Evolutionary conservation across 306 rosid genomes (phyloP), one percentile per base, ranked within the genome.

Genomic region (Herpetospermum pedunculosum): DNA sequence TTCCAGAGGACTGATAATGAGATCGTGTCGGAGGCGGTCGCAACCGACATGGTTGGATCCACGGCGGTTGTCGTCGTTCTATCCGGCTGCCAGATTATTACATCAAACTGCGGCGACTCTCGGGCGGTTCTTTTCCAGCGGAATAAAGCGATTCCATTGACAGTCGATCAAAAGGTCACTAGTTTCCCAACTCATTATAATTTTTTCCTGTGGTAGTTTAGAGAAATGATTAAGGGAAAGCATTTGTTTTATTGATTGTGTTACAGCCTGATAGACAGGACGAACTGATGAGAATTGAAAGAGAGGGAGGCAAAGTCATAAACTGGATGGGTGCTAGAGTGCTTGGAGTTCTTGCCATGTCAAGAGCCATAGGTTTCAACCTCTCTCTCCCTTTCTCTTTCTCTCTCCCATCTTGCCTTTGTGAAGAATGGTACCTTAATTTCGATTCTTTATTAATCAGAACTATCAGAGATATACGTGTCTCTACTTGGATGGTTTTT

Each of bases 241-340:
- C 53, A 43, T 68, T 68, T 68, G 54, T 41, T 67, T 64, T 67
- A 40, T 67, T 68, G 21, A 68, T 87, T 52, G 76, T 76, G 85
- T 79, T 82, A 78, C 94, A 90, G 96, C 96, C 96, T 34, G 96
- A 90, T 81, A 88, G 96, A 84, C 77, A 82, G 82, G 96, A 90
- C 44, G 96, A 90, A 80, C 94, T 88, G 54, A 13, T 72, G 81
- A 85, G 96, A 81, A 92, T 92, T 77, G 86, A 83, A 81, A 65
- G 74, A 58, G 79, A 60, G 52, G 97, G 92, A 77, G 97, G 97
- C 75, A 92, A 70, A 89, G 97, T 92, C 81, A 92, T 92, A 77
- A 89, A 92, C 96, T 92, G 97, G 97, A 92, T 88, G 82, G 97
- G 97, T 50, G 89, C 97, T 81, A 88, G 97, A 88, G 96, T 92